phyloP scores from a whole-genome alignment of 768 basidiomycete species.

The Tricholoma furcatifolium region DNA sequence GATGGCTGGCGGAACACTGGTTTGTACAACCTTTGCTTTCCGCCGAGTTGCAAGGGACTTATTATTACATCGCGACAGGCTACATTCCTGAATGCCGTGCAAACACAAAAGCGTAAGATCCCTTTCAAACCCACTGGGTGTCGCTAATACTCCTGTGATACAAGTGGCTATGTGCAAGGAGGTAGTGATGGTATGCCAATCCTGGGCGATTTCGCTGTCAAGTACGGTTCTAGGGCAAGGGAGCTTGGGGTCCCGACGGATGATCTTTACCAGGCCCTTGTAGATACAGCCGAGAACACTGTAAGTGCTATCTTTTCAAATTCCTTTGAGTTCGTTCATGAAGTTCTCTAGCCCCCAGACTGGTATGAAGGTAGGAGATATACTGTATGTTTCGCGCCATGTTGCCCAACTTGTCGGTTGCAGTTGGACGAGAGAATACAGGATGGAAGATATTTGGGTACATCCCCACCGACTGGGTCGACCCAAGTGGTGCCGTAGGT shows the following conservation, averaged over 20 bases:
- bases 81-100: slow-evolving; percentile 50
- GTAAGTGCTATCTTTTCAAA: slow-evolving; percentile 22
- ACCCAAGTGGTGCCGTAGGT: slow-evolving; percentile 46
- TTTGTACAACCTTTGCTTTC: slow-evolving; percentile 10
- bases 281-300: slow-evolving; percentile 52
- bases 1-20: slow-evolving; percentile 52
- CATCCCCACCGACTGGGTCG: slow-evolving; percentile 48
- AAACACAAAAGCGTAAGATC: slow-evolving; percentile 45
- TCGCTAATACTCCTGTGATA: background rate
- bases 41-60: background rate
- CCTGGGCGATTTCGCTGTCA: slow-evolving; percentile 49
- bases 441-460: slow-evolving; percentile 51
- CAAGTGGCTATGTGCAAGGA: slow-evolving; percentile 48
- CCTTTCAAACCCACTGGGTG: background rate
- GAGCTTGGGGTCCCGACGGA: slow-evolving; percentile 42
- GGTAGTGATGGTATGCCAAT: slow-evolving; percentile 52
- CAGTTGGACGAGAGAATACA: slow-evolving; percentile 50
- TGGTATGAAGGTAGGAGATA: slow-evolving; percentile 39
- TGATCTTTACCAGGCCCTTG: slow-evolving; percentile 48
- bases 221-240: slow-evolving; percentile 36
- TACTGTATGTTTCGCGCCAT: background rate
- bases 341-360: slow-evolving; percentile 38
- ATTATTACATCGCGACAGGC: slow-evolving; percentile 24
- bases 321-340: background rate
- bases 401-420: background rate